phyloP scores from a whole-genome alignment of 371 early-diverging fungal genomes.

The Batkoa obscura region DNA sequence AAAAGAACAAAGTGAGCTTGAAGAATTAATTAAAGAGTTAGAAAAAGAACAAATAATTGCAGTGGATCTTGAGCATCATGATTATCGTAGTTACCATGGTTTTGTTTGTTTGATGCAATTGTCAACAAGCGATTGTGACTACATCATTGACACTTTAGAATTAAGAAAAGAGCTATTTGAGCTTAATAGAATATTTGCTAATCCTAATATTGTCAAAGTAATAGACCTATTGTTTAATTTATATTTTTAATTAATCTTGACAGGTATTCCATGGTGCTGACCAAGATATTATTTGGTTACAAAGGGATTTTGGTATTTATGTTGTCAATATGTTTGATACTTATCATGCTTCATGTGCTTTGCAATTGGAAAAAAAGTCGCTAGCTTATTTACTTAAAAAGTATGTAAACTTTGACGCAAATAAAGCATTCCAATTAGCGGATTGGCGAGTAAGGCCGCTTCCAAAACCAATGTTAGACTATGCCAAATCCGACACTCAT shows the following conservation, averaged over 20 bases:
- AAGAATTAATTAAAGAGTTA: constrained; percentile 36
- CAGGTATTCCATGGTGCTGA: constrained; percentile 87
- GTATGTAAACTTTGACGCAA: constrained; percentile 61
- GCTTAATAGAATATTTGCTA: constrained; percentile 66
- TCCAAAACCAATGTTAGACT: constrained; percentile 73
- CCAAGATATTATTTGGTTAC: constrained; percentile 91
- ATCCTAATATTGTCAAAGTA: constrained; percentile 79
- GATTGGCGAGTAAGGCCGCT: constrained; percentile 96
- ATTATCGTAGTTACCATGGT: constrained; percentile 83
- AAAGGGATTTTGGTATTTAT: constrained; percentile 90
- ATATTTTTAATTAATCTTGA: constrained; percentile 35
- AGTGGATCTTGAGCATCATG: constrained; percentile 88
- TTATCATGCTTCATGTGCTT: constrained; percentile 52
- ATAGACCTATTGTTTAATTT: background rate
- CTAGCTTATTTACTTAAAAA: constrained; percentile 61
- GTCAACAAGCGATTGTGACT: constrained; percentile 76
- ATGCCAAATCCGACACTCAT: constrained; percentile 92
- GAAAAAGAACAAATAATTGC: constrained; percentile 52
- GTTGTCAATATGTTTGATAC: constrained; percentile 94
- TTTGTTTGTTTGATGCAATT: constrained; percentile 91
- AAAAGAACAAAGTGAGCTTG: constrained; percentile 48
- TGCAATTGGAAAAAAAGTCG: constrained; percentile 45
- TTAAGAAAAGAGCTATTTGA: constrained; percentile 52
- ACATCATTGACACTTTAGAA: constrained; percentile 72
- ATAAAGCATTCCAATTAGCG: constrained; percentile 88